phyloP scores from a whole-genome alignment of 2,329 filamentous ascomycete species.

The Fusarium tuaranense region DNA sequence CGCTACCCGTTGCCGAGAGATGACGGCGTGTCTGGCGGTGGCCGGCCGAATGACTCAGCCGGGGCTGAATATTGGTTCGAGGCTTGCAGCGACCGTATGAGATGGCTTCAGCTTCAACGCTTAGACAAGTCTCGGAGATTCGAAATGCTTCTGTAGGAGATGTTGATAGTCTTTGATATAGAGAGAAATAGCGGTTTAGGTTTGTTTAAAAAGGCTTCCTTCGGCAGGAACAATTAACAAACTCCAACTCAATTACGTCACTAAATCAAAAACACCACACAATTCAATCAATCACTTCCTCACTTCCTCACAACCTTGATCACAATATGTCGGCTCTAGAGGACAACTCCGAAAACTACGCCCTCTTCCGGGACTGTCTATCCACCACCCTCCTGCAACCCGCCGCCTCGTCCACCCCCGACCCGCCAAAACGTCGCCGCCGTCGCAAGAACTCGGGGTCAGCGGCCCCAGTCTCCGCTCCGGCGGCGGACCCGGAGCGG shows the following conservation, averaged over 20 bases:
- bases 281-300: background rate
- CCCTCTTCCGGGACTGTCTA: conserved; percentile 79
- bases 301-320: background rate
- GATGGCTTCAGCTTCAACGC: conserved; percentile 7
- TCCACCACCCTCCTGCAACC: conserved; percentile 76
- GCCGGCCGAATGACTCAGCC: conserved; percentile 40
- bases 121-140: conserved; percentile 19
- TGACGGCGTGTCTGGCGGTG: background rate
- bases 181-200: background rate
- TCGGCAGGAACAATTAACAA: background rate
- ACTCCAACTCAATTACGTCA: conserved; percentile 36
- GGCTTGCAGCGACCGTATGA: conserved; percentile 1
- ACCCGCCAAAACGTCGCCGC: conserved; percentile 59
- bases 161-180: background rate
- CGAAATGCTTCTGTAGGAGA: conserved; percentile 18
- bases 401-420: conserved; percentile 57
- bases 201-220: background rate
- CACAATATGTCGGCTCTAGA: conserved; percentile 32
- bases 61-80: background rate
- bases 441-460: conserved; percentile 38
- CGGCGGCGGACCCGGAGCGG: conserved; percentile 26
- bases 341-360: conserved; percentile 51
- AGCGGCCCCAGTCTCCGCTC: conserved; percentile 21
- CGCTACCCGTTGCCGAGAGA: background rate
- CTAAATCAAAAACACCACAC: background rate